phyloP scores from a whole-genome alignment of 176 grass and related monocot genomes.

The Aegilops umbellulata region DNA sequence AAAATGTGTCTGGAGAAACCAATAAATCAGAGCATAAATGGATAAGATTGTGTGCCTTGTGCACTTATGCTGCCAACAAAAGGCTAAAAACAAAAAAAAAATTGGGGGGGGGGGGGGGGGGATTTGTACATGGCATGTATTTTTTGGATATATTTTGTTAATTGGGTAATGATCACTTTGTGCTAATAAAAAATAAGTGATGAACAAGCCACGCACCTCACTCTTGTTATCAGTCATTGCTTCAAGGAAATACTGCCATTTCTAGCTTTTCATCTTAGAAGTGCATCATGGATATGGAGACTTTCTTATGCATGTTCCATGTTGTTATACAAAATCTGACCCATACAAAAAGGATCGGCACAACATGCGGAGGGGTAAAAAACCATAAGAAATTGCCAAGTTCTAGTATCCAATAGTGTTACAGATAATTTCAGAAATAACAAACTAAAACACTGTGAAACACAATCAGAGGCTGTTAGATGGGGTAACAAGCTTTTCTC shows the following conservation, averaged over 20 bases:
- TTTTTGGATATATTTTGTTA: no score
- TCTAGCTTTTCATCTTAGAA: background rate
- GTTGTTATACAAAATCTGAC: background rate
- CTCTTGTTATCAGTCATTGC: no score
- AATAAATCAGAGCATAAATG: slow-evolving; percentile 7
- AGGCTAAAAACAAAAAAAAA: no score
- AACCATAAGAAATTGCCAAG: background rate
- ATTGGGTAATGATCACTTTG: no score
- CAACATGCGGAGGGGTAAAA: background rate
- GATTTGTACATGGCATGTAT: no score
- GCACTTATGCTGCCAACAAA: no score
- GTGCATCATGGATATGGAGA: background rate
- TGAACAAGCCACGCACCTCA: no score
- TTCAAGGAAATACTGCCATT: background rate
- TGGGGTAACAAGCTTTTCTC: slow-evolving; percentile 5
- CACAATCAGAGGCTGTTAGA: slow-evolving; percentile 21
- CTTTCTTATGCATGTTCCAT: background rate
- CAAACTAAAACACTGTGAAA: background rate
- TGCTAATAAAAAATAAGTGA: no score
- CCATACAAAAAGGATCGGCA: background rate
- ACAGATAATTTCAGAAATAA: slow-evolving; percentile 22
- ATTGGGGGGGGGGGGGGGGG: no score
- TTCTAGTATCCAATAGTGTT: slow-evolving; percentile 3
- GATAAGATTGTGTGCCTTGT: background rate
- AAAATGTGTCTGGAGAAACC: background rate